Conservation (phyloP, 768 basidiomycete species). For the Hemileccinum rubropunctum region DNA sequence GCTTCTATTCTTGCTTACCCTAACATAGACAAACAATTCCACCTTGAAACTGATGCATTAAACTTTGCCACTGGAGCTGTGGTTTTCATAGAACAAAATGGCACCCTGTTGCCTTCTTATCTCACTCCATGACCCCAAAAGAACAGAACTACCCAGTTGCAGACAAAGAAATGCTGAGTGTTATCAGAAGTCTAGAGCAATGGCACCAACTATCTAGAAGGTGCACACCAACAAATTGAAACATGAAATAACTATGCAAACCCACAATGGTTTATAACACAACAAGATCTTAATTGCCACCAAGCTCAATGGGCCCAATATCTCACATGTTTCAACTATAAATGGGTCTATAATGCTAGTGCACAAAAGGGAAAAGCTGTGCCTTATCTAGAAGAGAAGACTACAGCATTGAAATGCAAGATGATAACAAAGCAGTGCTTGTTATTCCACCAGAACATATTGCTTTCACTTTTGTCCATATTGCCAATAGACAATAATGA, state of each 20-base stretch:
- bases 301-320: conserved; percentile 30
- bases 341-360: neutral
- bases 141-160: neutral
- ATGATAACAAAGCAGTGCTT: neutral
- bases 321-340: neutral
- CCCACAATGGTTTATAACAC: conserved; percentile 7
- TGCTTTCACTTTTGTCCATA: no score
- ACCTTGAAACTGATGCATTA: neutral
- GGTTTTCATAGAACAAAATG: neutral
- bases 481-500: no score
- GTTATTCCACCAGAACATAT: neutral
- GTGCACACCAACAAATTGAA: neutral
- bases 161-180: neutral
- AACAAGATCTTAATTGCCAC: conserved; percentile 38
- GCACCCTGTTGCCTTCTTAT: neutral
- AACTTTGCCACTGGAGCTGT: neutral
- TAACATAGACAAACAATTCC: neutral
- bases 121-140: neutral
- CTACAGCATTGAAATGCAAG: neutral
- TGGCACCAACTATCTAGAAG: neutral
- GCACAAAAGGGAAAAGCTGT: neutral
- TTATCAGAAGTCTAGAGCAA: neutral
- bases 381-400: neutral
- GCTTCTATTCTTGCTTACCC: neutral
- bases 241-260: neutral